A percentile compares a stretch with the other conserved stretches of the same genome.
Evolutionary conservation across 2,329 filamentous ascomycete genomes (phyloP).

Genomic region (Penicillium brevicompactum): DNA sequence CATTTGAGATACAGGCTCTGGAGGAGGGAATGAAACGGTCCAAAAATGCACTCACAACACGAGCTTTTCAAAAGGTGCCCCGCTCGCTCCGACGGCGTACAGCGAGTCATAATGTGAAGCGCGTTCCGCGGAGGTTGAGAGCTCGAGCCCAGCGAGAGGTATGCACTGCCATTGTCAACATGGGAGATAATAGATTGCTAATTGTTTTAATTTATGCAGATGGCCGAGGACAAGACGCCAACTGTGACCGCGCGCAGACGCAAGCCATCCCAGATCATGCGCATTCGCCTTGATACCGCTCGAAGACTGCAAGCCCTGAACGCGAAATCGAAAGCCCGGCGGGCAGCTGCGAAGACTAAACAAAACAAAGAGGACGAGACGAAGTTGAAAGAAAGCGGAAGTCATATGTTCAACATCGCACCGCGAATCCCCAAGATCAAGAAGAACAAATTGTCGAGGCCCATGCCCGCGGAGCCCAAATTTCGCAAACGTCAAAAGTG

Average conservation of each 20-base stretch:
- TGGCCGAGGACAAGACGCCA: conserved; percentile 89
- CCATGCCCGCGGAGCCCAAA: conserved; percentile 63
- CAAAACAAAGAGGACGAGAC: conserved; percentile 33
- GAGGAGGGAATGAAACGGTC: conserved; percentile 79
- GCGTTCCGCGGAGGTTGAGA: conserved; percentile 77
- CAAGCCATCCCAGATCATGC: conserved; percentile 48
- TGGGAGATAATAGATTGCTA: neutral
- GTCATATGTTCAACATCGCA: conserved; percentile 39
- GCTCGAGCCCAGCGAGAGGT: conserved; percentile 67
- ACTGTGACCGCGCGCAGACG: conserved; percentile 63
- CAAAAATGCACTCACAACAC: conserved; percentile 63
- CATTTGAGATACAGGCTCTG: conserved; percentile 85
- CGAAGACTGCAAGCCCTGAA: conserved; percentile 68
- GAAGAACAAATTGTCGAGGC: conserved; percentile 69
- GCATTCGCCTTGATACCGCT: conserved; percentile 71
- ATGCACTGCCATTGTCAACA: conserved; percentile 8
- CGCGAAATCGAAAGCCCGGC: conserved; percentile 44
- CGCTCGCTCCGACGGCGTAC: conserved; percentile 81
- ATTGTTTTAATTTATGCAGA: conserved; percentile 50
- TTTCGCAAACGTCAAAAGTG: conserved; percentile 82
- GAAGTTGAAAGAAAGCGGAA: conserved; percentile 26
- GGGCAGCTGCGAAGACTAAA: conserved; percentile 47
- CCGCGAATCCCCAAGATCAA: conserved; percentile 65
- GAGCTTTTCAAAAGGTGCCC: conserved; percentile 91
- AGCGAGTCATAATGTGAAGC: conserved; percentile 92